Percentiles rank a stretch among this genome's conserved stretches.
Evolutionary conservation across 345 rosid species (phyloP).

Genomic region (Aquilaria yunnanensis): DNA sequence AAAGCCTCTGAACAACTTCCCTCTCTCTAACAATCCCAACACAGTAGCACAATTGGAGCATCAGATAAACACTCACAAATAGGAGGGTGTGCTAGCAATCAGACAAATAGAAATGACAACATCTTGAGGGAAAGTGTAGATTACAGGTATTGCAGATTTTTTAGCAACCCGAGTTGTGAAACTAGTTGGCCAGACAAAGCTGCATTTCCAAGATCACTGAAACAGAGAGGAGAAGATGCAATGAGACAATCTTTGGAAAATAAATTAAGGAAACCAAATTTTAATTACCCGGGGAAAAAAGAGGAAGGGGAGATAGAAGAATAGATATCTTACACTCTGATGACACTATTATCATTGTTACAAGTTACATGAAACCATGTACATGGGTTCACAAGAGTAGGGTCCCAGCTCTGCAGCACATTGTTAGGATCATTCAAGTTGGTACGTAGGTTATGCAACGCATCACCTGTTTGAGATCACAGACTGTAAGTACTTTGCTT

Average conservation of each 20-base stretch:
- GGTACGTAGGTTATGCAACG: constrained; percentile 74
- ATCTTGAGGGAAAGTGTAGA: constrained; percentile 18
- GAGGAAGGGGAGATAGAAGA: background rate
- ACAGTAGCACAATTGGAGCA: no score
- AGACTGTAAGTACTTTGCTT: background rate
- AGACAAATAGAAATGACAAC: background rate
- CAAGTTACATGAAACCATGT: constrained; percentile 98
- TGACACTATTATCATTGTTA: constrained; percentile 91
- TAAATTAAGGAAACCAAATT: background rate
- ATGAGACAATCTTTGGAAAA: constrained; percentile 3
- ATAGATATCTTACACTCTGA: constrained; percentile 62
- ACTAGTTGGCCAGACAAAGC: constrained; percentile 93
- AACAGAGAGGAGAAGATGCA: constrained; percentile 9
- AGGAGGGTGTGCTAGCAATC: background rate
- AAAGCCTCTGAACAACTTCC: background rate
- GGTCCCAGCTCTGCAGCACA: constrained; percentile 98
- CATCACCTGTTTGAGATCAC: constrained; percentile 67
- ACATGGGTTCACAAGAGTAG: constrained; percentile 94
- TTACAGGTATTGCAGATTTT: constrained; percentile 92
- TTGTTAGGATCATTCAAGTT: constrained; percentile 79
- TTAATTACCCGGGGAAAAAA: background rate
- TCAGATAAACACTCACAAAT: background rate
- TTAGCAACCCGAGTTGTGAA: constrained; percentile 85
- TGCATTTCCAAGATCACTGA: constrained; percentile 95
- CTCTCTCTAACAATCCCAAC: no score